phyloP scores from a whole-genome alignment of 2,329 filamentous ascomycete species.

The Ceratocystis albifundus region DNA sequence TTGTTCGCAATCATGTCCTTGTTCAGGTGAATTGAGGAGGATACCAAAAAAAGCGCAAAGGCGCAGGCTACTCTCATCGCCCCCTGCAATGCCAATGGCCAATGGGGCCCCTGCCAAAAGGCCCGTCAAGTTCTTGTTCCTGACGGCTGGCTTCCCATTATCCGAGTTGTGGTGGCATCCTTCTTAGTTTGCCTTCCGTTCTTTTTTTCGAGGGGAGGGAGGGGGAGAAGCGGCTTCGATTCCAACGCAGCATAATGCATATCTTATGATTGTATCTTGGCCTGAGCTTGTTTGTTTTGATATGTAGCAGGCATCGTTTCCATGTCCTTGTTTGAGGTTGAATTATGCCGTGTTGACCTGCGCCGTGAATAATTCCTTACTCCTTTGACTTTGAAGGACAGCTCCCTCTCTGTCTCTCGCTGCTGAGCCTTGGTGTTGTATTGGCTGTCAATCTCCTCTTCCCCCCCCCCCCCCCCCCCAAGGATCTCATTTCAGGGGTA shows the following conservation, averaged over 20 bases:
- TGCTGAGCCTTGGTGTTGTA: not conserved
- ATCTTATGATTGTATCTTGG: not conserved
- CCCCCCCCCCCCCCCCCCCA: no score
- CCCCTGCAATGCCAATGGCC: constrained; percentile 9
- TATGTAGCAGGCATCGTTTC: not conserved
- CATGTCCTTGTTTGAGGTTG: not conserved
- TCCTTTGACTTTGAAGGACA: constrained; percentile 2
- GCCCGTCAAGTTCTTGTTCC: constrained; percentile 12
- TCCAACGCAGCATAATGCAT: no score
- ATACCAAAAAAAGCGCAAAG: constrained; percentile 11
- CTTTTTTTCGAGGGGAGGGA: constrained; percentile 6
- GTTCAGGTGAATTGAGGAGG: constrained; percentile 6
- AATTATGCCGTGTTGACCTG: not conserved
- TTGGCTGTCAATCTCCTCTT: not conserved
- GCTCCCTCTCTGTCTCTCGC: not conserved
- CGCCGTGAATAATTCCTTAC: not conserved
- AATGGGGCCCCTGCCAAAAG: constrained; percentile 10
- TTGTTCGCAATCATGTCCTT: constrained; percentile 8
- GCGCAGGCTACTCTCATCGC: not conserved
- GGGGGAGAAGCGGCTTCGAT: not conserved
- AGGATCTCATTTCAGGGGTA: constrained; percentile 12
- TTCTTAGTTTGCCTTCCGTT: not conserved
- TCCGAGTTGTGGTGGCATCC: constrained; percentile 6
- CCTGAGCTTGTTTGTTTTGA: not conserved
- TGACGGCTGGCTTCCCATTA: constrained; percentile 9